These are phyloP conservation scores for Fistulina hepatica DNA, from an alignment of 1,284 basidiomycete species.

Conservation along the genomic window DNA sequence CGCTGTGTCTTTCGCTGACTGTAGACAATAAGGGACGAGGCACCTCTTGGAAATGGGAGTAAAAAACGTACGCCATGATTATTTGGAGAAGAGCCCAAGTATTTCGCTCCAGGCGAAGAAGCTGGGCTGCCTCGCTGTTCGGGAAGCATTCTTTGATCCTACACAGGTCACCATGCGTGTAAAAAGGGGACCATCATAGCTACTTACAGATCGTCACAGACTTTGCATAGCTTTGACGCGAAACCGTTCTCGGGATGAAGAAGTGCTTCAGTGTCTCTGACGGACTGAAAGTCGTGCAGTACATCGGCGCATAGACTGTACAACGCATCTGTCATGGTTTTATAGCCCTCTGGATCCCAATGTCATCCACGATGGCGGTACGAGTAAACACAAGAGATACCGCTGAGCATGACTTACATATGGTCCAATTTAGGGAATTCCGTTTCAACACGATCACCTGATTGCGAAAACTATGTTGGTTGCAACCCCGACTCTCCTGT, in stretches of 20 bases:
- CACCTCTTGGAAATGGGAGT: background rate
- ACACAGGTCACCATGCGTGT: constrained; percentile 31
- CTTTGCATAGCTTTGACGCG: constrained; percentile 50
- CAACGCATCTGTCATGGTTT: constrained; percentile 29
- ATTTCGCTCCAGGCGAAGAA: constrained; percentile 62
- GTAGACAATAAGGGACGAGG: constrained; percentile 5
- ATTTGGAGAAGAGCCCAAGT: constrained; percentile 76
- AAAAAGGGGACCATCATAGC: background rate
- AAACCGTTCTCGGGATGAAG: constrained; percentile 58
- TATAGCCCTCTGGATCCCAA: too few relatives aligned
- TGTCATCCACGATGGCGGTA: too few relatives aligned
- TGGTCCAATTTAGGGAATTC: too few relatives aligned
- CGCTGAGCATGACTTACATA: too few relatives aligned
- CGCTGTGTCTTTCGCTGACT: constrained; percentile 56
- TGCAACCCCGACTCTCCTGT: too few relatives aligned
- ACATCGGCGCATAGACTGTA: constrained; percentile 57
- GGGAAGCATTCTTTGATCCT: constrained; percentile 34
- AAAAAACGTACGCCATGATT: constrained; percentile 48
- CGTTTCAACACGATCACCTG: too few relatives aligned
- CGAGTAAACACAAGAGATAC: too few relatives aligned
- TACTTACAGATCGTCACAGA: constrained; percentile 56
- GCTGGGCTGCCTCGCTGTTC: constrained; percentile 31
- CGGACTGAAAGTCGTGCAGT: constrained; percentile 43
- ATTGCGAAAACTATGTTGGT: too few relatives aligned
- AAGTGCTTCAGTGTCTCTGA: constrained; percentile 47